Evolutionary conservation across 768 basidiomycete genomes (phyloP), one percentile per base, ranked within the genome.

Genomic region (Lentinus brumalis): DNA sequence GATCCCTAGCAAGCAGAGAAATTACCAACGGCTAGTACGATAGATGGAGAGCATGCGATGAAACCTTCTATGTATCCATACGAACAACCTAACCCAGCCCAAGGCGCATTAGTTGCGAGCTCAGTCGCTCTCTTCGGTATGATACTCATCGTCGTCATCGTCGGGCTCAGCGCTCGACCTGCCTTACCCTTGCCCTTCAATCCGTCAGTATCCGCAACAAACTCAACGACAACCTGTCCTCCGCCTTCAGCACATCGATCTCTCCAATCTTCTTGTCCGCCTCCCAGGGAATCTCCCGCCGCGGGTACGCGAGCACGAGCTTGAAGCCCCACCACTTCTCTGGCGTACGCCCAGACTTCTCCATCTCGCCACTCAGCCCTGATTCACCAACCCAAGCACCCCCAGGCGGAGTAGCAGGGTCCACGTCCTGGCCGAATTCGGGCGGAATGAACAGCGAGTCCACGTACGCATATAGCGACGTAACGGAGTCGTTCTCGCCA

Each of bases 291-390:
- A 91, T 81, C 71, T 85, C 85, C 45, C 75, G 76, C 54, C 89
- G 77, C 4, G 94, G 94, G 67, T 91, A 95, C 10, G 90, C 81
- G 2, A 82, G 80, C 40, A 77, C 77, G 31, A 96, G 76, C 61
- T 77, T 80, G 78, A 96, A 95, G 8, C 84, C 86, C 86, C 89
- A 94, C 81, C 87, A 92, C 30, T 74, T 75, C 9, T 78, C 74
- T 10, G 75, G 58, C 16, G 59, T 47, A 63, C 59, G 58, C 32
- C 63, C 69, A 12, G 64, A 59, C 21, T 53, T 30, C 52, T 55
- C n/a, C 60, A 76, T 68, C 53, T 70, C 69, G 56, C 82, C 79
- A 14, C 78, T 70, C n/a, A 70, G 65, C 16, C 71, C 76, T 21
- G 71, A 63, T 50, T 78, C 73, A 30, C 75, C 74, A 7, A 64